These are phyloP conservation scores for Naegleria fowleri DNA, from an alignment of 208 protist species.

Conservation along the genomic window DNA sequence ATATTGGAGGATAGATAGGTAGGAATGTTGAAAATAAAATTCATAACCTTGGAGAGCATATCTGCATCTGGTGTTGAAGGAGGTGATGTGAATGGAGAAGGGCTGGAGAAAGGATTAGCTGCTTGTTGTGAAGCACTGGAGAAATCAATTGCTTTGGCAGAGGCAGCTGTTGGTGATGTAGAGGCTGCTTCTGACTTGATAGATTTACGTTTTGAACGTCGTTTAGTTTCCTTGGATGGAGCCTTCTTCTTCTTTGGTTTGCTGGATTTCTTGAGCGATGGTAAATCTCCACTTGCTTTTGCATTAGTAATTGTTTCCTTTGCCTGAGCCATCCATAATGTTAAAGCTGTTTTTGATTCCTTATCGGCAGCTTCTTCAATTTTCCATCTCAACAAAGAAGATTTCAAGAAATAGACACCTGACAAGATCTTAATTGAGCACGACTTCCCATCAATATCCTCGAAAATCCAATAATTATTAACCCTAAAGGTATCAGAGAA, in stretches of 20 bases:
- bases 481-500: not conserved
- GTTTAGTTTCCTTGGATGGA: not conserved
- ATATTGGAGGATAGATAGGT: not conserved
- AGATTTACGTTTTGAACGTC: not conserved
- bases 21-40: not conserved
- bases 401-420: not conserved
- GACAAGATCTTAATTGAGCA: not conserved
- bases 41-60: not conserved
- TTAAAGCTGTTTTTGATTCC: not conserved
- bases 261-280: not conserved
- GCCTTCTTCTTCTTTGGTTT: not conserved
- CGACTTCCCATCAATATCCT: not conserved
- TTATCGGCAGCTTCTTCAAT: slow-evolving; percentile 20
- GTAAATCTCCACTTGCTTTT: not conserved
- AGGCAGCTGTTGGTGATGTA: not conserved
- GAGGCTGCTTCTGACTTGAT: not conserved
- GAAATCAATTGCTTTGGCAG: not conserved
- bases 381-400: not conserved
- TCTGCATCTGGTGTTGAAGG: not conserved
- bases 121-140: too few species aligned
- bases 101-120: not conserved
- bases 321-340: not conserved
- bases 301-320: not conserved
- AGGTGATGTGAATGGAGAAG: not conserved
- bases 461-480: not conserved